Base-by-base conservation (phyloP, 495 filamentous ascomycete species). In the Corynascus novoguineensis region DNA sequence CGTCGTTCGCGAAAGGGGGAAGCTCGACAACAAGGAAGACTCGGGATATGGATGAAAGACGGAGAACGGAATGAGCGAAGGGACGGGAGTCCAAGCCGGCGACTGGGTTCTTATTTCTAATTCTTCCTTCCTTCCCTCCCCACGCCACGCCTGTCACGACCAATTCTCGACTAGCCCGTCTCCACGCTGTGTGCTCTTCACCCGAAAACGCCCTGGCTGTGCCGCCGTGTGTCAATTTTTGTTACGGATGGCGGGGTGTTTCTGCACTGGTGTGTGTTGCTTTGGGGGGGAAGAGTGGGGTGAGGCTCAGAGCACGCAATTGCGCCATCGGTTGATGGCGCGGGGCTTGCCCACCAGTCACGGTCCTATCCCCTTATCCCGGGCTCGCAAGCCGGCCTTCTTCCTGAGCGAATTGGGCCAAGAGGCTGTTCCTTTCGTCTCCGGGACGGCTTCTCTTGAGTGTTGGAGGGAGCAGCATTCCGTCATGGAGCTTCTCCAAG, bases 221-320 rank as follows among this genome's bases (percentile, higher is more conserved):
- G 37, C 51, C 51, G 35, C 46, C 19, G 10, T 58, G 25, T 46
- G 27, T 34, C 9, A 53, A 22, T 58, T 57, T 57, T 15, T 48
- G 56, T 58, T 52, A 58, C 56, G n/a, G 25, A 53, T 24, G 6
- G 14, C 6, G 21, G 24, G 21, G 11, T 11, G 14, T 49, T 40
- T 19, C 38, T 53, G 25, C 60, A 53, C 32, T 41, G 52, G 47
- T 41, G 58, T 44, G 58, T 45, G 60, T 52, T 59, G 44, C 29
- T 50, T 65, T 47, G 47, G 61, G 52, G 45, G 55, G 51, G 34
- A 49, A 51, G 63, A 64, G 34, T 68, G 67, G 65, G 67, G 65
- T 63, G 57, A 62, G 52, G 15, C 32, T 24, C 57, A 37, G 58
- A 71, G 67, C 67, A 70, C 69, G 69, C 67, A 64, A 70, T 71